Base-by-base conservation (phyloP, 768 basidiomycete genomes). In the Leccinum disarticulatum region DNA sequence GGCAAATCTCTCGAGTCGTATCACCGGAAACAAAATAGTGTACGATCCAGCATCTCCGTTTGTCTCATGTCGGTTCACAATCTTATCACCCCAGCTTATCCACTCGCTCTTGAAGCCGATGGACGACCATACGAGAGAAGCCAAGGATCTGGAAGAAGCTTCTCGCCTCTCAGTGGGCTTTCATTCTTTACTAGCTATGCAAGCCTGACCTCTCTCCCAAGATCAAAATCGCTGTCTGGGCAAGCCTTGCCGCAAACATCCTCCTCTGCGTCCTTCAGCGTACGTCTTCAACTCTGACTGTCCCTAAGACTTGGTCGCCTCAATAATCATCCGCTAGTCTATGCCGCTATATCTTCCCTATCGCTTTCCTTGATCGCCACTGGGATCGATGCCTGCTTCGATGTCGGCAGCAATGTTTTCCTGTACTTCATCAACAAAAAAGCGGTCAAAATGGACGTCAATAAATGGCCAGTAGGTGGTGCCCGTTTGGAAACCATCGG, bases 391-490 rank as follows among this genome's bases (percentile, higher is more conserved):
- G 87, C 95, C 13, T 78, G 91, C 15, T 92, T 88, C 68, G 93
- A 95, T 70, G 80, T 91, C 62, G 88, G 88, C 49, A 91, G 90
- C 68, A 94, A 93, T 66, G 71, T 93, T 49, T 77, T 95, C n/a
- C 79, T 95, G 3, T 89, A 86, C 64, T 87, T 83, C 80, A 77
- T 95, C 3, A 88, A 98, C 74, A 78, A 78, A 64, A 88, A 93
- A 66, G 87, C 93, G 1, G 74, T 67, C 11, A 80, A 66, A 35
- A 80, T 96, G 61, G 94, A 97, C 68, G 64, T 78, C 47, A 92
- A 88, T 73, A 90, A 90, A 64, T 98, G 93, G 95, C 94, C 95
- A 30, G 90, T 93, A 4, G n/a, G n/a, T n/a, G 94, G 94, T 38
- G 85, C 90, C n/a, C 83, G 93, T 51, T 80, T 97, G 49, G 27